Base-by-base conservation (phyloP, 2,329 filamentous ascomycete species). In the Cladosporium sp. region DNA sequence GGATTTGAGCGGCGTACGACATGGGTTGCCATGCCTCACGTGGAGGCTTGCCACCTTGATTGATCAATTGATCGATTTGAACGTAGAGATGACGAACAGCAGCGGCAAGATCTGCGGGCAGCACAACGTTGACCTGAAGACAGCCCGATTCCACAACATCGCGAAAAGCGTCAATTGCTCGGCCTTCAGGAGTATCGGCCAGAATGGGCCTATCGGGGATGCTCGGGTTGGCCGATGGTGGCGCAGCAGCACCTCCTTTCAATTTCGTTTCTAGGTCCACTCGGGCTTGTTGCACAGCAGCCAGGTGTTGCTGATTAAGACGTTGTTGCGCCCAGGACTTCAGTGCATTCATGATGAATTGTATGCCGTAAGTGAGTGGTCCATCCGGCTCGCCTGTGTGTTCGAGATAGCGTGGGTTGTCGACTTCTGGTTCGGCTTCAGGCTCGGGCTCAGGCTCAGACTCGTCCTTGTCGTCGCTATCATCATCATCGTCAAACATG, bases 41-140 rank as follows among this genome's bases (percentile, higher is more conserved):
- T 32, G 70, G 67, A 11, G 66, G 65, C 49, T 65, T 65, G 36
- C 68, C 66, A 23, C 67, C 68, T 53, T 73, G 71, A 54, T 76
- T 75, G 70, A 76, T 76, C 48, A 76, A 66, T 34, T 71, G 70
- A 54, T 75, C 73, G 30, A 76, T 74, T 65, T 76, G 75, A 67
- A 72, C 73, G 67, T 76, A 76, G 54, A 76, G 64, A 25, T 70
- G 69, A n/a, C 70, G 67, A 26, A 75, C 68, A 32, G 73, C 72
- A 30, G 62, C 66, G n/a, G 71, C 67, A 10, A 76, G 67, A 36
- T 69, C 67, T 10, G 64, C 56, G 3, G 66, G 66, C 28, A 70
- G 26, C 8, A 67, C 53, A 13, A 65, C 69, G 46, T 75, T 75
- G 49, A 74, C 71, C 26, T 70, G 73, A 48, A 76, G 56, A 46